Evolutionary conservation across 331 rosid species (phyloP).

Genomic region (Erythrophleum ivorense): DNA sequence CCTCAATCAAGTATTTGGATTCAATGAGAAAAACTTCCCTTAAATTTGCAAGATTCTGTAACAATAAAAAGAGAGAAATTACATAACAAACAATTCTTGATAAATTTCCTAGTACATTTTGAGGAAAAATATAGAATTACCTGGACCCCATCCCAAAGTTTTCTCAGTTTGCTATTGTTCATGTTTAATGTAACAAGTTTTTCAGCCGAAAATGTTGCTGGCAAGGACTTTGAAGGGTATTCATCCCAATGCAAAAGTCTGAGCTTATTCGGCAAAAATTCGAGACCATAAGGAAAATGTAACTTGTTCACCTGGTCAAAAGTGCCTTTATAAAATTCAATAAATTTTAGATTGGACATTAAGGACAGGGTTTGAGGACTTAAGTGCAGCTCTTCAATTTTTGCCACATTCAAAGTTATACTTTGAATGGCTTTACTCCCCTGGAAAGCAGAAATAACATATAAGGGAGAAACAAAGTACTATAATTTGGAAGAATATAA

Average conservation of each 20-base stretch:
- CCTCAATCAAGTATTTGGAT: no score
- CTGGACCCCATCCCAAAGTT: constrained; percentile 50
- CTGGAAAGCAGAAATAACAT: neutral
- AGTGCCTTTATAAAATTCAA: neutral
- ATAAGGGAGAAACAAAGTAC: no score
- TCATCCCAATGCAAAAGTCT: constrained; percentile 36
- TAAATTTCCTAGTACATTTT: neutral
- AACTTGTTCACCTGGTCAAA: neutral
- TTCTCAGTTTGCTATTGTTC: constrained; percentile 39
- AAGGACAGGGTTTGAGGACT: constrained; percentile 31
- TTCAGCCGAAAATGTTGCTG: constrained; percentile 36
- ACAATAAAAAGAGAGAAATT: no score
- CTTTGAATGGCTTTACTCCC: constrained; percentile 47
- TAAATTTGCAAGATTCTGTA: no score
- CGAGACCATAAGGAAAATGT: neutral
- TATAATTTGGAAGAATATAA: no score
- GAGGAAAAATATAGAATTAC: constrained; percentile 28
- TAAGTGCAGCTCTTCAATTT: constrained; percentile 29
- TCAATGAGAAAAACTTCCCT: no score
- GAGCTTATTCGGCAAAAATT: no score
- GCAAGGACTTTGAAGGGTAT: constrained; percentile 57
- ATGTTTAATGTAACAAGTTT: constrained; percentile 39
- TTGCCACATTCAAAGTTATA: constrained; percentile 38
- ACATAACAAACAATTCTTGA: no score
- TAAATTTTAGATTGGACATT: constrained; percentile 44